Conservation (phyloP, 805 yeast species). For the Saccharomycopsis guyanensis region DNA sequence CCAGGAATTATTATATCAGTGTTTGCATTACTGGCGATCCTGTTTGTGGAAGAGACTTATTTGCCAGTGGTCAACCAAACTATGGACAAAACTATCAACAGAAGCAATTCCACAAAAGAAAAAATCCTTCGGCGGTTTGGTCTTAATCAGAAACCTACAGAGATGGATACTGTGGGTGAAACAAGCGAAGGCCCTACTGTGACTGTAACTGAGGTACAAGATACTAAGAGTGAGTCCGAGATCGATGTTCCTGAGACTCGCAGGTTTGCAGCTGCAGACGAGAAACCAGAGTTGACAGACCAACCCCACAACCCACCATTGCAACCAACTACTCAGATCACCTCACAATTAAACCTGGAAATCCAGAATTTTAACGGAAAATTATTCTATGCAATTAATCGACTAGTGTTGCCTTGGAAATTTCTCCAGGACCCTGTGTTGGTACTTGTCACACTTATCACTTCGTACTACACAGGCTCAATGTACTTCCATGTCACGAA, state of each 20-base stretch:
- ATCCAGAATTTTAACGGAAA: slow-evolving; percentile 8
- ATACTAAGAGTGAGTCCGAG: neutral
- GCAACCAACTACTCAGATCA: no score
- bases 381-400: neutral
- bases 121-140: no score
- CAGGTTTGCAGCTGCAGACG: no score
- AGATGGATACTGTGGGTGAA: neutral
- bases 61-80: slow-evolving; percentile 15
- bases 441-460: slow-evolving; percentile 4
- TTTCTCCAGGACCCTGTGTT: slow-evolving; percentile 11
- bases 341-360: slow-evolving; percentile 2
- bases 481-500: slow-evolving; percentile 17
- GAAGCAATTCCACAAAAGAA: slow-evolving; percentile 2
- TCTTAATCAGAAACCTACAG: neutral
- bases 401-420: slow-evolving; percentile 8
- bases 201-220: neutral
- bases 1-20: slow-evolving; percentile 12
- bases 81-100: slow-evolving; percentile 6
- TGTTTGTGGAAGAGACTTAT: slow-evolving; percentile 14
- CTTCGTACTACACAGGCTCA: slow-evolving; percentile 16
- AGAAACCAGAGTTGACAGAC: no score
- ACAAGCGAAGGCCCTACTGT: neutral
- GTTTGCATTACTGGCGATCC: slow-evolving; percentile 10
- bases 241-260: no score
- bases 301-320: no score